Conservation (phyloP, 106 monocot species). For the Phalaenopsis aphrodite region DNA sequence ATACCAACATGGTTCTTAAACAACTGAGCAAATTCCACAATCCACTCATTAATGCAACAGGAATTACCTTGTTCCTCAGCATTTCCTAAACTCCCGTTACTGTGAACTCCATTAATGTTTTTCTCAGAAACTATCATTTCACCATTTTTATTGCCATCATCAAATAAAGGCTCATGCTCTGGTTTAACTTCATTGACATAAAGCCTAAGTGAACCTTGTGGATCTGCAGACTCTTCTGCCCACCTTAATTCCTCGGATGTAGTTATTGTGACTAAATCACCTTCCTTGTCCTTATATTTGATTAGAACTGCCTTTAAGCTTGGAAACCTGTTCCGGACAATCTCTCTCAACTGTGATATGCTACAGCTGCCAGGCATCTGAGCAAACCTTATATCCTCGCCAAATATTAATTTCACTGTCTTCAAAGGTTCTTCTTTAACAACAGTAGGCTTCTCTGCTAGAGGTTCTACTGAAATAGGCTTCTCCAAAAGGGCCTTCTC, state of each 20-base stretch:
- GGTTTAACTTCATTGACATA: constrained; percentile 66
- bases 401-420: constrained; percentile 61
- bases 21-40: constrained; percentile 69
- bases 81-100: constrained; percentile 29
- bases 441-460: background rate
- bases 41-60: constrained; percentile 67
- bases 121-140: constrained; percentile 16
- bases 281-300: constrained; percentile 87
- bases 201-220: constrained; percentile 56
- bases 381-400: constrained; percentile 87
- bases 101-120: constrained; percentile 19
- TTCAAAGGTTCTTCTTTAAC: constrained; percentile 35
- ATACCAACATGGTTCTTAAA: constrained; percentile 85
- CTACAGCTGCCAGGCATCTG: constrained; percentile 50
- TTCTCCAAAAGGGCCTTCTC: background rate
- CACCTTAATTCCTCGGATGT: constrained; percentile 72
- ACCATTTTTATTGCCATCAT: constrained; percentile 26
- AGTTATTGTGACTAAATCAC: constrained; percentile 90
- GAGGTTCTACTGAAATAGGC: background rate
- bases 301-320: constrained; percentile 58
- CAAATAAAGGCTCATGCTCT: constrained; percentile 60
- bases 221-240: constrained; percentile 63
- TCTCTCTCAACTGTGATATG: constrained; percentile 55
- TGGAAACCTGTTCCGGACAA: constrained; percentile 56
- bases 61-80: constrained; percentile 22